Base-by-base conservation (phyloP, 495 filamentous ascomycete genomes). In the Penicillium canescens region DNA sequence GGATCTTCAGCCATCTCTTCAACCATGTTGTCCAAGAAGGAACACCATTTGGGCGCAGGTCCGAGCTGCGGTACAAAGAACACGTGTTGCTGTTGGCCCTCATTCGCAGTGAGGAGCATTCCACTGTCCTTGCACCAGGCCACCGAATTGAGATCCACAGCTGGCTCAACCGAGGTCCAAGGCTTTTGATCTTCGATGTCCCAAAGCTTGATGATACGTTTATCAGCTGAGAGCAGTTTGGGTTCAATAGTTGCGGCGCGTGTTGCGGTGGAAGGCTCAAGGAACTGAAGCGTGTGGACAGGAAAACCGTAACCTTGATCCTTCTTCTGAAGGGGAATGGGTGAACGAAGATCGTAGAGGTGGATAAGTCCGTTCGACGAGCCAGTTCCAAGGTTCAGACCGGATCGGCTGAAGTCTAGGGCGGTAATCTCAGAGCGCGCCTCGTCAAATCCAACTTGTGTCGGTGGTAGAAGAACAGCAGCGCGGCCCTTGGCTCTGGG, bases 271-370 rank as follows among this genome's bases (percentile, higher is more conserved):
- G 88, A 84, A 2, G 89, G 86, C 39, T 82, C 86, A 33, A 99
- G 80, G 75, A 95, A 96, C 35, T 87, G 88, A 35, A 99, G 73
- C 8, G 87, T 93, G 62, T 96, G 90, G 44, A 97, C 89, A 11
- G 95, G 88, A 67, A 91, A 96, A 10, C 93, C 92, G 70, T 96
- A 96, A 43, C 95, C 94, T 76, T 98, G 95, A 57, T 98, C 95
- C 67, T 95, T 97, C 61, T 84, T 86, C 33, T 97, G 75, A 2
- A 95, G 74, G 11, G 95, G 92, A 0, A 86, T 79, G 0, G 94
- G 90, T 9, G 90, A 91, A 59, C 95, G 88, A 33, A 99, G 79
- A 73, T 99, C 95, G 65, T 96, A 99, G 23, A 96, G 80, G 41
- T 93, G 84, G 31, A 96, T 84, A n/a, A 96, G 80, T 7, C 95